Evolutionary conservation across 768 basidiomycete genomes (phyloP).

Genomic region (Boletus sp.): DNA sequence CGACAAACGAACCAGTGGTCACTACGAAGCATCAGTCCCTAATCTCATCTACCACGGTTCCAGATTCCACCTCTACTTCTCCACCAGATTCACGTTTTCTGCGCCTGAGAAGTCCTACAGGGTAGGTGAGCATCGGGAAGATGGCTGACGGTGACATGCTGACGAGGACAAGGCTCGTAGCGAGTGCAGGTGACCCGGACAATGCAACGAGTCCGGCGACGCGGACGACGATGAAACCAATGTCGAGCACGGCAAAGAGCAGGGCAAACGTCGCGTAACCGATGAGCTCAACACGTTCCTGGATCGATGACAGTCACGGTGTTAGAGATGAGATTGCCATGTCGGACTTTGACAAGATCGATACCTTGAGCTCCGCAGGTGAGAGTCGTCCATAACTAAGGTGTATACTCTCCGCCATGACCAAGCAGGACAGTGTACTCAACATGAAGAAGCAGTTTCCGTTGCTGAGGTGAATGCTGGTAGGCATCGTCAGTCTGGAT

Average conservation of each 20-base stretch:
- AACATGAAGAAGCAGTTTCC: conserved; percentile 10
- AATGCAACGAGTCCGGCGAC: conserved; percentile 10
- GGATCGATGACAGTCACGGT: neutral
- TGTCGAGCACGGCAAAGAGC: conserved; percentile 19
- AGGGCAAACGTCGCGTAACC: conserved; percentile 17
- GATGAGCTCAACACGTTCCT: conserved; percentile 14
- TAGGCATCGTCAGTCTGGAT: conserved; percentile 1
- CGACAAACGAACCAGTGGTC: neutral
- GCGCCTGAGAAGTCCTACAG: neutral
- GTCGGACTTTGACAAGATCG: neutral
- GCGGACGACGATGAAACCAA: conserved; percentile 21
- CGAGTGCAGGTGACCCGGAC: conserved; percentile 13
- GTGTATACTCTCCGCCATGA: conserved; percentile 20
- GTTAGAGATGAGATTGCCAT: neutral
- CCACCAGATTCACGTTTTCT: neutral
- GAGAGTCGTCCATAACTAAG: conserved; percentile 23
- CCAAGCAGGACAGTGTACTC: conserved; percentile 13
- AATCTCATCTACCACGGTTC: neutral
- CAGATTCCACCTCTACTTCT: conserved; percentile 4
- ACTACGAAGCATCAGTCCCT: neutral
- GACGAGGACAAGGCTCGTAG: conserved; percentile 9
- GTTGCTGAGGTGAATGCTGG: conserved; percentile 19
- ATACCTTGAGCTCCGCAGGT: conserved; percentile 25
- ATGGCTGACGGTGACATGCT: conserved; percentile 6
- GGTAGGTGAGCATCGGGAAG: conserved; percentile 2